Base-by-base conservation (phyloP, 768 basidiomycete genomes). In the Lactarius vividus region DNA sequence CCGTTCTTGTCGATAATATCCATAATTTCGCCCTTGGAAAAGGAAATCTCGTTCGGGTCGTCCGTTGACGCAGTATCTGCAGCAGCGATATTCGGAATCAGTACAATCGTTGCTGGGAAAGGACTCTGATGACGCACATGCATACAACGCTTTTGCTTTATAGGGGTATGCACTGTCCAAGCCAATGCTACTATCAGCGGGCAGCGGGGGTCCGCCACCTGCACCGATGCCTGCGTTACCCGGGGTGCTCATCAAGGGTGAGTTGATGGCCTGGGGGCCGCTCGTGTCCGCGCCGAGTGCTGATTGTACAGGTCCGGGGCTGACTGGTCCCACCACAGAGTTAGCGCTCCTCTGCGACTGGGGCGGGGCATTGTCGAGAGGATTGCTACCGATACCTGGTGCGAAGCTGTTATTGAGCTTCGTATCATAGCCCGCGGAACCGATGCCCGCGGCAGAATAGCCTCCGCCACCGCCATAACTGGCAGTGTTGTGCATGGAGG, bases 31-130 rank as follows among this genome's bases (percentile, higher is more conserved):
- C 94, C 94, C 76, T 98, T 97, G 59, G 79, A 73, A 77, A 99
- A 98, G 57, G 92, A 92, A 46, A 99, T 90, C 77, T 99, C 97
- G 73, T 92, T 96, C 15, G 96, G 92, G 75, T 99, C 96, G 64
- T 98, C 96, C 31, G 91, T 80, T 2, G 91, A 93, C 18, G 95
- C 96, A 57, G 84, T 85, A 79, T 99, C 96, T 98, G 77, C 35
- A 57, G 37, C 20, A 35, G 35, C 11, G 53, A 57, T 58, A 33
- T 23, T 28, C 15, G 9, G 52, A n/a, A 49, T 59, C 10, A 46
- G 35, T 18, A n/a, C n/a, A 56, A 39, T 10, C 28, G 46, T 23
- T 10, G 16, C 9, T 28, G 16, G 10, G 4, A 26, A 33, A 16
- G 11, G 7, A 65, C 26, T 55, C 64, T 49, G 64, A 67, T 63